Conservation (phyloP, 2,329 filamentous ascomycete genomes). For the Cladosporium sp. region DNA sequence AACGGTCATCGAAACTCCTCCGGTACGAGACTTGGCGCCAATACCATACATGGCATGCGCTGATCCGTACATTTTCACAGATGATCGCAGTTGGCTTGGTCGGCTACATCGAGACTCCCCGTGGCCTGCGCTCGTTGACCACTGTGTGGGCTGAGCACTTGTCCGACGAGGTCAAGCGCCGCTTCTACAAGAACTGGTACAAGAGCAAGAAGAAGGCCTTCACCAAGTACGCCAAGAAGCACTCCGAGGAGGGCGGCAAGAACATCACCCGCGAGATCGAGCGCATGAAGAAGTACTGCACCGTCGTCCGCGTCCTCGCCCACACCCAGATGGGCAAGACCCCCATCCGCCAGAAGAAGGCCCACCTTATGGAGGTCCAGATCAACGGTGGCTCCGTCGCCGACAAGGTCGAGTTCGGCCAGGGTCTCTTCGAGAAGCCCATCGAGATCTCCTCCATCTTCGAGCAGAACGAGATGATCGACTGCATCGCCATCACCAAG, state of each 20-base stretch:
- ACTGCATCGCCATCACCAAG: slow-evolving; percentile 99
- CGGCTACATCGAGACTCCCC: slow-evolving; percentile 99
- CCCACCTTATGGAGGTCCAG: slow-evolving; percentile 99
- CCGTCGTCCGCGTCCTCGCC: slow-evolving; percentile 96
- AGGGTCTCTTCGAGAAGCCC: slow-evolving; percentile 98
- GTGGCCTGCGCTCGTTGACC: slow-evolving; percentile 97
- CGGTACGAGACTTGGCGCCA: slow-evolving; percentile 54
- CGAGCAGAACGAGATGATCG: slow-evolving; percentile 99
- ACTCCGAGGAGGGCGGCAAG: slow-evolving; percentile 87
- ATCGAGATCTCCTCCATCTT: slow-evolving; percentile 91
- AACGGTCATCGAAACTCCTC: slow-evolving; percentile 86
- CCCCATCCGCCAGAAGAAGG: slow-evolving; percentile 99
- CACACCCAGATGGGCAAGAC: slow-evolving; percentile 99
- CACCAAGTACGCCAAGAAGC: slow-evolving; percentile 99
- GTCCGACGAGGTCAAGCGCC: slow-evolving; percentile 96
- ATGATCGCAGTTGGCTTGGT: slow-evolving; percentile 99
- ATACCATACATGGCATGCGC: slow-evolving; percentile 64
- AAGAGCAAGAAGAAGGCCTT: slow-evolving; percentile 99
- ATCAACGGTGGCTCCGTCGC: slow-evolving; percentile 94
- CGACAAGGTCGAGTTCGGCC: slow-evolving; percentile 96
- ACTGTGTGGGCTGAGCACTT: slow-evolving; percentile 99
- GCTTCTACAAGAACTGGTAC: slow-evolving; percentile 99
- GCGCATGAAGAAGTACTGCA: slow-evolving; percentile 99
- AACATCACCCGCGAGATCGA: slow-evolving; percentile 96
- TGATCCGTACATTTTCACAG: slow-evolving; percentile 51